phyloP scores from a whole-genome alignment of 2,329 filamentous ascomycete genomes.

The Penicillium psychrosexuale region DNA sequence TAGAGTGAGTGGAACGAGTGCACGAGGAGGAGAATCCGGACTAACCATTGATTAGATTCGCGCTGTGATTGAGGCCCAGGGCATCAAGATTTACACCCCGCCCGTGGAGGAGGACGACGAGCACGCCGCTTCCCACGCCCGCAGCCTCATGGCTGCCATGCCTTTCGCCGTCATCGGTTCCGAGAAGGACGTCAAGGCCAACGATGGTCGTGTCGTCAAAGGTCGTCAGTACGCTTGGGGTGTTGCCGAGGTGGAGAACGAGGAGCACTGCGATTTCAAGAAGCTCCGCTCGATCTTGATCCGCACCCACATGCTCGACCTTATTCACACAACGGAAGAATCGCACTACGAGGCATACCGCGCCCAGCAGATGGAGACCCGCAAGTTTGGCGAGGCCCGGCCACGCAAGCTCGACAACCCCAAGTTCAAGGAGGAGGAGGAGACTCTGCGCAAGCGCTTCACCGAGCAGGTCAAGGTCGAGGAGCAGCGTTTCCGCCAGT shows the following conservation, averaged over 20 bases:
- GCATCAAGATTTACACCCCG: slow-evolving; percentile 99
- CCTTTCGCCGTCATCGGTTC: slow-evolving; percentile 98
- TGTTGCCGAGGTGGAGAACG: slow-evolving; percentile 98
- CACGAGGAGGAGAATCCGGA: not conserved
- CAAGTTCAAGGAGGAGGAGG: slow-evolving; percentile 99
- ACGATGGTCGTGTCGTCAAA: slow-evolving; percentile 95
- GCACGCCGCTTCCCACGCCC: slow-evolving; percentile 89
- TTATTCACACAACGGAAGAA: slow-evolving; percentile 99
- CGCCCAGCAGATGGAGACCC: slow-evolving; percentile 98
- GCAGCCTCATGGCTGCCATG: slow-evolving; percentile 93
- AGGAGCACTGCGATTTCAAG: slow-evolving; percentile 99
- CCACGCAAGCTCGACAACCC: slow-evolving; percentile 98
- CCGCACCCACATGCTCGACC: slow-evolving; percentile 98
- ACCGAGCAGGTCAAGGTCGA: slow-evolving; percentile 99
- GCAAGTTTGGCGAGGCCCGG: slow-evolving; percentile 97
- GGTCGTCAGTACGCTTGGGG: slow-evolving; percentile 99
- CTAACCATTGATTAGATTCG: slow-evolving; percentile 63
- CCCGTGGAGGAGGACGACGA: slow-evolving; percentile 98
- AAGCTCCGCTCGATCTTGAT: slow-evolving; percentile 98
- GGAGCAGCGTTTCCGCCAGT: slow-evolving; percentile 97
- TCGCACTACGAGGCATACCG: slow-evolving; percentile 99
- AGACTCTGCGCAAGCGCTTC: slow-evolving; percentile 96
- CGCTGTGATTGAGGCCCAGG: slow-evolving; percentile 93
- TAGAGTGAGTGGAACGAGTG: slow-evolving; percentile 61
- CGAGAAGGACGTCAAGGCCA: slow-evolving; percentile 97